Evolutionary conservation across 176 grass and related monocot species (phyloP).

Genomic region (Oryza meyeriana): DNA sequence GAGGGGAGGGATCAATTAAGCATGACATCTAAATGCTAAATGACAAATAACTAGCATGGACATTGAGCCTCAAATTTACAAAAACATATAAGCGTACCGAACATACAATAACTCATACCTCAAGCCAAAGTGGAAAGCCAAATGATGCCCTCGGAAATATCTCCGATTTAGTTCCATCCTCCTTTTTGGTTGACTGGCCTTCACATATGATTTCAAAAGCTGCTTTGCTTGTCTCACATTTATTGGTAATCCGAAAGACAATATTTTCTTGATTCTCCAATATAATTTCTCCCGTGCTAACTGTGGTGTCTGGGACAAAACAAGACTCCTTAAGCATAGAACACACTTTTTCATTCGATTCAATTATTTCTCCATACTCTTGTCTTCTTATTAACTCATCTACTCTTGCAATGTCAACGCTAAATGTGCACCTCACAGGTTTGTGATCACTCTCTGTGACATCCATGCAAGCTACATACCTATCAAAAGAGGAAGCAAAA

Average conservation of each 20-base stretch:
- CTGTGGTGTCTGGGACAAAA: slow-evolving; percentile 71
- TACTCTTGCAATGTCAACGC: slow-evolving; percentile 78
- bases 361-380: slow-evolving; percentile 77
- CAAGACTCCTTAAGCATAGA: slow-evolving; percentile 59
- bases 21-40: background rate
- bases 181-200: slow-evolving; percentile 58
- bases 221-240: slow-evolving; percentile 59
- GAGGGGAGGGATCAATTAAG: background rate
- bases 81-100: background rate
- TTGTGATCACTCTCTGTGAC: slow-evolving; percentile 95
- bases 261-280: slow-evolving; percentile 72
- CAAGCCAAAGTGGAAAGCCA: slow-evolving; percentile 92
- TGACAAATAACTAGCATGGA: background rate
- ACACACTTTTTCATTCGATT: slow-evolving; percentile 62
- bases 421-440: slow-evolving; percentile 94
- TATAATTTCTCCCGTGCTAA: slow-evolving; percentile 72
- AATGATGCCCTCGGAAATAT: slow-evolving; percentile 70
- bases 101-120: slow-evolving; percentile 49
- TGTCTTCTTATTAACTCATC: slow-evolving; percentile 83
- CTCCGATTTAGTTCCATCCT: slow-evolving; percentile 55
- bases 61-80: background rate
- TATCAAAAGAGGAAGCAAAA: slow-evolving; percentile 41
- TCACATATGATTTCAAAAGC: slow-evolving; percentile 76
- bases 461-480: slow-evolving; percentile 96
- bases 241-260: slow-evolving; percentile 73